phyloP scores from a whole-genome alignment of 2,329 filamentous ascomycete genomes.

The Hawksworthiomyces lignivorus region DNA sequence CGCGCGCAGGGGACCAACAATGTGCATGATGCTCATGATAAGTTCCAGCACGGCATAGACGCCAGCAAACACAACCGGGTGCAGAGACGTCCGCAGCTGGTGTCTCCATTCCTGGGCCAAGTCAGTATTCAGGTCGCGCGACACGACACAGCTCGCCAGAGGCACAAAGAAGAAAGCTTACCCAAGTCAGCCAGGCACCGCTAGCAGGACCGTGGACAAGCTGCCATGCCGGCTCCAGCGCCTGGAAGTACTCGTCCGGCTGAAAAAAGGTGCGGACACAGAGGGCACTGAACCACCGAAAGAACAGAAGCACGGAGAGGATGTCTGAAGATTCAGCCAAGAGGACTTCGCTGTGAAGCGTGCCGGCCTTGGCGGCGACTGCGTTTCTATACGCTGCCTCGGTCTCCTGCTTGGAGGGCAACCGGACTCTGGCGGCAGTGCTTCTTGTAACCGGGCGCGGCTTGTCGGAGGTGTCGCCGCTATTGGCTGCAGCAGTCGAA shows the following conservation, averaged over 20 bases:
- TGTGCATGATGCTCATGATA: conserved; percentile 45
- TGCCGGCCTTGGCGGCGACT: conserved; percentile 3
- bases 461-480: neutral
- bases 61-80: conserved; percentile 77
- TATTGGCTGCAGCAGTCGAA: too few relatives aligned
- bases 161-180: conserved; percentile 43
- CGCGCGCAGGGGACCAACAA: conserved; percentile 50
- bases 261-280: conserved; percentile 87
- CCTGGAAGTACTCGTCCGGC: conserved; percentile 95
- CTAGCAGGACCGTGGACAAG: conserved; percentile 70
- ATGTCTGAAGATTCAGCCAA: conserved; percentile 27
- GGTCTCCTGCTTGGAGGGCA: conserved; percentile 9
- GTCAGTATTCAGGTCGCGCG: too few relatives aligned
- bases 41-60: conserved; percentile 59
- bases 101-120: conserved; percentile 98
- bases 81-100: conserved; percentile 79
- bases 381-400: conserved; percentile 8
- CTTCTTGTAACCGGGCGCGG: conserved; percentile 1
- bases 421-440: neutral
- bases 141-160: too few relatives aligned
- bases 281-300: conserved; percentile 75
- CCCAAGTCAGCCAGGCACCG: conserved; percentile 94
- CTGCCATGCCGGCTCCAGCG: conserved; percentile 88
- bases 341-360: conserved; percentile 21
- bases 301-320: conserved; percentile 43